Evolutionary conservation across 148 eudicot genomes (phyloP), one percentile per base, ranked within the genome.

Genomic region (Amaranthus cruentus): DNA sequence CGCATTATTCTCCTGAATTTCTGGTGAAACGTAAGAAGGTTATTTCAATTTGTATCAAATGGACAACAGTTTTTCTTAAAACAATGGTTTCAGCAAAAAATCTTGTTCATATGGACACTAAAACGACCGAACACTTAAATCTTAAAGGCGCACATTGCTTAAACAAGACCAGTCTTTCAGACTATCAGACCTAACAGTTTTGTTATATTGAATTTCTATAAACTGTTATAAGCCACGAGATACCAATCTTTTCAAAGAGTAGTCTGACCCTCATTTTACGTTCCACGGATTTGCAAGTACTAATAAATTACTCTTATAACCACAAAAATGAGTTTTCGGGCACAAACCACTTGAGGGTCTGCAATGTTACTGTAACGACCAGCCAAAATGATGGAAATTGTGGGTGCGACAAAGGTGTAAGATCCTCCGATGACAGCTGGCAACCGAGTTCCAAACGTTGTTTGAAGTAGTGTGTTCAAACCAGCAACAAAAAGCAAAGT

Each of bases 381-480:
- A 54, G 99, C 92, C 74, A 91, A 80, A 71, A 95, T 95, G 52
- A 95, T 95, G 14, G 99, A 90, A 75, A 95, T 88, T 56, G 96
- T 95, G 63, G 99, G 89, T n/a, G 94, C 94, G 73, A 95, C 97
- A 72, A 81, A 95, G 7, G 99, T 95, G 72, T 85, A 92, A 14
- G 99, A 95, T 53, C 87, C 96, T 79, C 97, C 97, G 13, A 95
- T 92, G 21, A 95, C 99, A 79, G 90, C 91, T 50, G 99, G 99
- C 81, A 95, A 82, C 79, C 97, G 87, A 38, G 97, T 90, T 38
- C 99, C 99, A 72, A 95, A 92, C 18, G 74, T 66, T 71, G 99
- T 71, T 67, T 96, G 99, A 81, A 88, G 83, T 57, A 96, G 77
- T 42, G 99, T 96, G 80, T 96, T 96, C 82, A 92, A 76, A 14